Percentiles rank a stretch among this genome's conserved stretches.
Conservation (phyloP, 805 yeast species). For the Ogataea populi-albae region DNA sequence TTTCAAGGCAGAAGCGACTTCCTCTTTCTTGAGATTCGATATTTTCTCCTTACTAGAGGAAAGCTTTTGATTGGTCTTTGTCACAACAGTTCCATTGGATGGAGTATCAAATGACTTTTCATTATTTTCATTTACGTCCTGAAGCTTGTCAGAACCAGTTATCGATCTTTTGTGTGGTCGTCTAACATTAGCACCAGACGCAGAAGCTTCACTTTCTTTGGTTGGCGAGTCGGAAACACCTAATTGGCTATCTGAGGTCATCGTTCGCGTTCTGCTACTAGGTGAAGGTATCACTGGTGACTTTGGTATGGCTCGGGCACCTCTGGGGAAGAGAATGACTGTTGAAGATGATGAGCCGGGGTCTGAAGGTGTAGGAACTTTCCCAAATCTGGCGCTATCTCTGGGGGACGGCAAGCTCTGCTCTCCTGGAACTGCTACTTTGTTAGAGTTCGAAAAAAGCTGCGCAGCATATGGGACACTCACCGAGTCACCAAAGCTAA, state of each 20-base stretch:
- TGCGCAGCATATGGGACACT: constrained; percentile 1
- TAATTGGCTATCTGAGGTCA: too few species aligned
- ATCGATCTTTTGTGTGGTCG: too few species aligned
- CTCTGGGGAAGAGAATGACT: constrained; percentile 49
- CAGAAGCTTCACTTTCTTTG: too few species aligned
- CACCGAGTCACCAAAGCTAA: not conserved
- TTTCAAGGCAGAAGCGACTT: constrained; percentile 13
- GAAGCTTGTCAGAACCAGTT: not conserved
- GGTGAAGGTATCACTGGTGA: constrained; percentile 11
- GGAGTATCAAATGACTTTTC: not conserved
- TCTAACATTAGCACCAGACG: too few species aligned
- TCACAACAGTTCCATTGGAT: not conserved
- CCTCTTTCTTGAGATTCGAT: constrained; percentile 11
- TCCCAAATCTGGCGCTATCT: constrained; percentile 19
- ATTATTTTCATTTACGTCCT: not conserved
- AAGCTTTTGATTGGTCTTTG: not conserved
- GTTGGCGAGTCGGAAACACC: too few species aligned
- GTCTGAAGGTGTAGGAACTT: constrained; percentile 5
- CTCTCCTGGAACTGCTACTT: constrained; percentile 30
- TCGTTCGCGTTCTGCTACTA: constrained; percentile 2
- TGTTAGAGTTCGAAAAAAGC: constrained; percentile 14
- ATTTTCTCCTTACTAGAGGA: constrained; percentile 1
- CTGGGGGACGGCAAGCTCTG: constrained; percentile 31
- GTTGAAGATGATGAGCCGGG: constrained; percentile 35
- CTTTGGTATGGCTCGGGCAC: constrained; percentile 19